phyloP scores from a whole-genome alignment of 495 filamentous ascomycete genomes.

The Trypethelium eluteriae region DNA sequence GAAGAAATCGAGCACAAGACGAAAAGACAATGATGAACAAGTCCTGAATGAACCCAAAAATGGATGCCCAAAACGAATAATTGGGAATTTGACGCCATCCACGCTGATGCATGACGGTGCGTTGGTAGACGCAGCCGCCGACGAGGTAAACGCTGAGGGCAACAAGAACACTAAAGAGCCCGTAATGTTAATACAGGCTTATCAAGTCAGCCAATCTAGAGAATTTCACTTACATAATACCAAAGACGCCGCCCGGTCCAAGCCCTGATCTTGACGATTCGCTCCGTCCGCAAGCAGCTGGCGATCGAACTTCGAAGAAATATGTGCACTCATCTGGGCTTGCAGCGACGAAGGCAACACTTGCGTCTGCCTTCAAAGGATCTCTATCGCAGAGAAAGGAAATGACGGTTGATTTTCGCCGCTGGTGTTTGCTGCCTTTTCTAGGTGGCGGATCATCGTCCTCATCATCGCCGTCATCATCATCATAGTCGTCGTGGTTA shows the following conservation, averaged over 20 bases:
- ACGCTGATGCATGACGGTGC: constrained; percentile 87
- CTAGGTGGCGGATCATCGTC: constrained; percentile 32
- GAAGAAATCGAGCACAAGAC: constrained; percentile 61
- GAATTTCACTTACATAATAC: constrained; percentile 63
- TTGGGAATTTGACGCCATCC: constrained; percentile 96
- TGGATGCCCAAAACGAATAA: constrained; percentile 85
- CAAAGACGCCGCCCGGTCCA: constrained; percentile 82
- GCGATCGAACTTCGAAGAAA: constrained; percentile 88
- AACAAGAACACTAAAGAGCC: constrained; percentile 47
- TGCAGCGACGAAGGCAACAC: constrained; percentile 72
- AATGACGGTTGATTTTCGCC: constrained; percentile 79
- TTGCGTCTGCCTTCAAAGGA: constrained; percentile 49
- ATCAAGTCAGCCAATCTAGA: neutral
- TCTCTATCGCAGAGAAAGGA: constrained; percentile 90
- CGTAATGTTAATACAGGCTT: constrained; percentile 18
- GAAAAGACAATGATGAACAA: constrained; percentile 71
- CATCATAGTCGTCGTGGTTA: constrained; percentile 37
- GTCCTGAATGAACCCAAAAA: constrained; percentile 79
- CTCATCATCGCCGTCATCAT: constrained; percentile 30
- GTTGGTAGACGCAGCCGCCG: constrained; percentile 90
- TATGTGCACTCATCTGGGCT: constrained; percentile 87
- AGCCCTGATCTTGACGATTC: constrained; percentile 55
- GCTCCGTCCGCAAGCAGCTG: constrained; percentile 70
- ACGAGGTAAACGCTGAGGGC: constrained; percentile 81
- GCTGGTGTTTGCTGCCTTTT: constrained; percentile 31